These are phyloP conservation scores for Annulohypoxylon truncatum DNA, from an alignment of 2,329 filamentous ascomycete genomes.

Conservation along the genomic window DNA sequence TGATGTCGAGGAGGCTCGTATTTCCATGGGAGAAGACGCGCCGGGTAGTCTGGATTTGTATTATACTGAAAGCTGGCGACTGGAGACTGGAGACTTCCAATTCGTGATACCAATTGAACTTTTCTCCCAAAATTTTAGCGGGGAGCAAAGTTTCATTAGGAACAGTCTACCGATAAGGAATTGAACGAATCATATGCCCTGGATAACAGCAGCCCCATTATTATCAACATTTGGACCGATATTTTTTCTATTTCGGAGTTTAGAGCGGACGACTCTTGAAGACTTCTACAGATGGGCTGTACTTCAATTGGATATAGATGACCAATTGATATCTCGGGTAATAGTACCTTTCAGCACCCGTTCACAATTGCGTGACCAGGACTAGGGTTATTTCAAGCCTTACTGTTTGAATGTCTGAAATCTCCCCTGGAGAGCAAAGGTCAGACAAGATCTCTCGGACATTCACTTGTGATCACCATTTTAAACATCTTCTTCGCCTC, in stretches of 20 bases:
- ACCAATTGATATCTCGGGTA: not conserved
- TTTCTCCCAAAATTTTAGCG: slow-evolving; percentile 46
- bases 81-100: slow-evolving; percentile 11
- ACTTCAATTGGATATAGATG: not conserved
- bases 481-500: not conserved
- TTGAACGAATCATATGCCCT: slow-evolving; percentile 33
- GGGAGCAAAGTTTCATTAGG: slow-evolving; percentile 42
- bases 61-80: not conserved
- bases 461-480: not conserved
- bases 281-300: not conserved
- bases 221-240: not conserved
- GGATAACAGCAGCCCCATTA: slow-evolving; percentile 31
- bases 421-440: not conserved
- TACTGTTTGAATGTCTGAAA: not conserved
- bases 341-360: not conserved
- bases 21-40: slow-evolving; percentile 36
- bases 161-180: slow-evolving; percentile 42
- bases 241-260: slow-evolving; percentile 8
- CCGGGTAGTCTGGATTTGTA: slow-evolving; percentile 6
- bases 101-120: slow-evolving; percentile 35
- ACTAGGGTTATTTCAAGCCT: not conserved
- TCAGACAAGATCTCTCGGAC: not conserved
- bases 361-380: not conserved
- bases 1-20: not conserved
- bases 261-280: not conserved